phyloP scores from a whole-genome alignment of 78 protist genomes.

The Anaeramoeba ignava region DNA sequence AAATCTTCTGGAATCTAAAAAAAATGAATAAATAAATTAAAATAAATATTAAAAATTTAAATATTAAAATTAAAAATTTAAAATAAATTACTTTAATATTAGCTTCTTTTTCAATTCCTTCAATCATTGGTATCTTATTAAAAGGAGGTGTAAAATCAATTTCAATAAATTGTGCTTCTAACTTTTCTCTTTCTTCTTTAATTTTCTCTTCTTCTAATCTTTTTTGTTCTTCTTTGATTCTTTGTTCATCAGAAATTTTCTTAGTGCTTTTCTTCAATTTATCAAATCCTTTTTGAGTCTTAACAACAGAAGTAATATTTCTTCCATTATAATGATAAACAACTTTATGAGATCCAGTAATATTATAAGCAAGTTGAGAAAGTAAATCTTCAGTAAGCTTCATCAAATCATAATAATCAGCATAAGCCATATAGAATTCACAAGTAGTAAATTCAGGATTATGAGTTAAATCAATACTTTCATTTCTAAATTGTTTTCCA shows the following conservation, averaged over 20 bases:
- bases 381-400: slow-evolving; percentile 71
- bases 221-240: not conserved
- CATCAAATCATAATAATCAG: slow-evolving; percentile 98
- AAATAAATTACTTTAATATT: not conserved
- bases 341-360: slow-evolving; percentile 4
- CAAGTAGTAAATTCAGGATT: slow-evolving; percentile 97
- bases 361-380: not conserved
- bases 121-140: slow-evolving; percentile 69
- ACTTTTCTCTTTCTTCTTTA: not conserved
- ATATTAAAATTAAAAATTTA: not conserved
- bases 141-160: slow-evolving; percentile 97
- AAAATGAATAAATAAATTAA: not conserved
- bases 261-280: not conserved
- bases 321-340: slow-evolving; percentile 7
- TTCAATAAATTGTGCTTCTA: slow-evolving; percentile 5
- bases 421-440: slow-evolving; percentile 98
- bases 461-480: slow-evolving; percentile 33
- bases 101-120: slow-evolving; percentile 18
- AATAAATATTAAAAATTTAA: not conserved
- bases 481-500: slow-evolving; percentile 45
- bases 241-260: not conserved
- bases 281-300: not conserved
- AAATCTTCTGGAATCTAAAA: slow-evolving; percentile 24
- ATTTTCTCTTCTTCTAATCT: not conserved
- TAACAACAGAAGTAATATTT: slow-evolving; percentile 36